Evolutionary conservation across 139 green algal species (phyloP).

Genomic region (Chloropicon primus): DNA sequence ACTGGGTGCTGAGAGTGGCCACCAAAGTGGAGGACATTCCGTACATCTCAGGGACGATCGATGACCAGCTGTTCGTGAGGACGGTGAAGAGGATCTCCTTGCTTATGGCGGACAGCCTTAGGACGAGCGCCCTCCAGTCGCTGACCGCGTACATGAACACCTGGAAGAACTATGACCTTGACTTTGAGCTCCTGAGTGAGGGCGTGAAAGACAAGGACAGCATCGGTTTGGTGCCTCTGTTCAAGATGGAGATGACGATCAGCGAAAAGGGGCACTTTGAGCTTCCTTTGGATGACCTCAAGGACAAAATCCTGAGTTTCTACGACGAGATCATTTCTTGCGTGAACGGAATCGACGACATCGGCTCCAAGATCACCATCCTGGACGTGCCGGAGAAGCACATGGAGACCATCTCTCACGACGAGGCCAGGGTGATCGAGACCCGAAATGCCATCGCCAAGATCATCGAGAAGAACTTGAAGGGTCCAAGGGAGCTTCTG

Average conservation of each 20-base stretch:
- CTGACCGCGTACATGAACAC: conserved; percentile 27
- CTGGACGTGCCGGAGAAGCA: not conserved
- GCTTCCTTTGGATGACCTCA: conserved; percentile 36
- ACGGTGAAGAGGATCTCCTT: conserved; percentile 48
- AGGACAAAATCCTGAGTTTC: conserved; percentile 19
- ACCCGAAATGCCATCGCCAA: conserved; percentile 10
- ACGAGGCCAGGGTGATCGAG: conserved; percentile 28
- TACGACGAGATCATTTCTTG: conserved; percentile 41
- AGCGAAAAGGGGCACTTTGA: conserved; percentile 16
- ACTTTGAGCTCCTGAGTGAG: conserved; percentile 3
- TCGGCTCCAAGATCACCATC: conserved; percentile 7
- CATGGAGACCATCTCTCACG: conserved; percentile 20
- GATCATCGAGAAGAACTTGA: conserved; percentile 31
- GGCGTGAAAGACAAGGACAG: conserved; percentile 11
- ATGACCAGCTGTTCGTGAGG: conserved; percentile 14
- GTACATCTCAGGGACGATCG: conserved; percentile 8
- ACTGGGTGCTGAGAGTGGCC: conserved; percentile 52
- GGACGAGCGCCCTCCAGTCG: conserved; percentile 30
- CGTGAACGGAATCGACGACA: conserved; percentile 19
- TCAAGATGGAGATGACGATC: conserved; percentile 24
- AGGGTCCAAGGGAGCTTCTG: conserved; percentile 20
- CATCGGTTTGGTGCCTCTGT: conserved; percentile 25
- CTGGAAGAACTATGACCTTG: conserved; percentile 37
- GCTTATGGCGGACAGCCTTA: conserved; percentile 46
- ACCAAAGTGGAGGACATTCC: conserved; percentile 1